Conservation (phyloP, 306 rosid species). For the Mimosa bimucronata region DNA sequence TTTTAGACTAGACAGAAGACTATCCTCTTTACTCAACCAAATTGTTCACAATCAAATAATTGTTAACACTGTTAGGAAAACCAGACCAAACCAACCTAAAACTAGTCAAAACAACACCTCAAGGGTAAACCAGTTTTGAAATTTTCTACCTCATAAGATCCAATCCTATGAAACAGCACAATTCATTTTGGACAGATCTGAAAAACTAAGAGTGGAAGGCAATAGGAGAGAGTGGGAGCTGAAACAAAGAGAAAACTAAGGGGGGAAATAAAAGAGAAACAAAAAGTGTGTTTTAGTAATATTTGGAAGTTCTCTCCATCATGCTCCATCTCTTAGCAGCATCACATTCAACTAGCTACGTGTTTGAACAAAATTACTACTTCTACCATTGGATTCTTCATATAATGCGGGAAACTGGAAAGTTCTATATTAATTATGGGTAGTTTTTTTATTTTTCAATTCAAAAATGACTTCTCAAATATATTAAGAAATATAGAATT, state of each 20-base stretch:
- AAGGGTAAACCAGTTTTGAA: neutral
- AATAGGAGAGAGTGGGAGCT: neutral
- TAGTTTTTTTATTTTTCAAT: neutral
- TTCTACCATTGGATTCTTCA: neutral
- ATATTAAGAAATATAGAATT: neutral
- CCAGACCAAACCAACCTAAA: neutral
- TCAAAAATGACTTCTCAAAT: neutral
- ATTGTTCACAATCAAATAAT: constrained; percentile 11
- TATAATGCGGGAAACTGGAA: neutral
- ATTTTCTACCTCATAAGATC: neutral
- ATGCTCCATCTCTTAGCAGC: constrained; percentile 1
- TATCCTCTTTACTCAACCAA: neutral
- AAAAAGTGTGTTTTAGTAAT: neutral
- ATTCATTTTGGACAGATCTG: neutral
- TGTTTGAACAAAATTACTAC: neutral
- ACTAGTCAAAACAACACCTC: neutral
- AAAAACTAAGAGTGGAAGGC: neutral
- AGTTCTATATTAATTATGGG: neutral
- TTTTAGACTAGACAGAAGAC: neutral
- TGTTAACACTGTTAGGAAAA: neutral
- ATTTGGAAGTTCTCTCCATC: neutral
- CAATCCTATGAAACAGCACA: neutral
- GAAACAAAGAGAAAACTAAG: neutral
- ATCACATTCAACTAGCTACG: neutral
- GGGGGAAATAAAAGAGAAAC: neutral